Evolutionary conservation across 768 basidiomycete genomes (phyloP).

Genomic region (Kwoniella europaea): DNA sequence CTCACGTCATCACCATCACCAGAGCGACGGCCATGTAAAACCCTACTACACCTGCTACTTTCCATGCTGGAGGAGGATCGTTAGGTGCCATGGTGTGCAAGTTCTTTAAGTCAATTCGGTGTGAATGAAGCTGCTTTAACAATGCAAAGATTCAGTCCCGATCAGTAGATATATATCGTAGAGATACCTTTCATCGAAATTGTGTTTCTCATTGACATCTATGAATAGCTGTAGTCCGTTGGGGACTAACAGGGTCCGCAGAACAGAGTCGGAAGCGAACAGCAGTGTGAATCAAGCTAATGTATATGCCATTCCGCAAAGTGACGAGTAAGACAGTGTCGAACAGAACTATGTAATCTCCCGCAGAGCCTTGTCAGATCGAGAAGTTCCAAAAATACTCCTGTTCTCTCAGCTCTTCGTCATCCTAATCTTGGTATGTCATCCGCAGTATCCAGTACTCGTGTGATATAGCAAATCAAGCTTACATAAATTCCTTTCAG

Average conservation of each 20-base stretch:
- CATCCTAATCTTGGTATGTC: not conserved
- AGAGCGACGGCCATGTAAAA: slow-evolving; percentile 81
- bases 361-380: not conserved
- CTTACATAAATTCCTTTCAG: not conserved
- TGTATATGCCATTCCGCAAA: too few relatives aligned
- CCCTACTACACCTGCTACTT: slow-evolving; percentile 70
- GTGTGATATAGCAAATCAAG: not conserved
- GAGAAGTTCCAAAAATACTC: not conserved
- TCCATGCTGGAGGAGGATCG: slow-evolving; percentile 20
- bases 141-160: too few relatives aligned
- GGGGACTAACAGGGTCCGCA: too few relatives aligned
- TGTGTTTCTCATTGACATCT: too few relatives aligned
- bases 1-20: slow-evolving; percentile 63
- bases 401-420: not conserved
- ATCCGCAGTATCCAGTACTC: not conserved
- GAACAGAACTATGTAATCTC: not conserved
- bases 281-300: not conserved
- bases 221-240: too few relatives aligned
- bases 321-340: not conserved
- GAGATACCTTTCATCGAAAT: too few relatives aligned
- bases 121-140: not conserved
- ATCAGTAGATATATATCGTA: too few relatives aligned
- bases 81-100: slow-evolving; percentile 7
- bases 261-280: slow-evolving; percentile 10
- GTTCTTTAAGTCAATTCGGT: not conserved